phyloP scores from a whole-genome alignment of 805 yeast genomes.

The Isabelozyma heimii region DNA sequence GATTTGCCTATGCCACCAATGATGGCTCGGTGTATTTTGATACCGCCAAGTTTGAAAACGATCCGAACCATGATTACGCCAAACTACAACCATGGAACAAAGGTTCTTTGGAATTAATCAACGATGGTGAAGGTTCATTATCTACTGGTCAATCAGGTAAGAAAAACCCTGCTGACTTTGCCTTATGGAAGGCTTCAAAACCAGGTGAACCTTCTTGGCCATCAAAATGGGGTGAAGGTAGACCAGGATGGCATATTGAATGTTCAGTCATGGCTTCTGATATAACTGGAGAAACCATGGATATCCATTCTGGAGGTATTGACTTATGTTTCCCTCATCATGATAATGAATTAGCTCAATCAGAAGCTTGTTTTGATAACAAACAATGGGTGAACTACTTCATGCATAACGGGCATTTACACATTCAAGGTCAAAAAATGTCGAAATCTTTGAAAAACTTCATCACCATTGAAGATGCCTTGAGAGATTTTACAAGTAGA shows the following conservation, averaged over 20 bases:
- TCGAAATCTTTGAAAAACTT: constrained; percentile 92
- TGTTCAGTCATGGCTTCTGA: constrained; percentile 98
- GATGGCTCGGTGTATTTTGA: constrained; percentile 98
- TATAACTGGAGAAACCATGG: constrained; percentile 77
- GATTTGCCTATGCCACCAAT: constrained; percentile 76
- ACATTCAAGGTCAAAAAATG: constrained; percentile 98
- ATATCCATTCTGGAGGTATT: constrained; percentile 95
- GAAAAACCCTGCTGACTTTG: constrained; percentile 80
- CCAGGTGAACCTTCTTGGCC: constrained; percentile 97
- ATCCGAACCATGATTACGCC: constrained; percentile 79
- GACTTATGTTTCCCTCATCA: constrained; percentile 99
- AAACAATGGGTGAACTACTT: constrained; percentile 97
- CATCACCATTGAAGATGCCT: constrained; percentile 90
- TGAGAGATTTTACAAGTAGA: constrained; percentile 65
- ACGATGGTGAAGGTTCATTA: constrained; percentile 94
- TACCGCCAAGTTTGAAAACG: constrained; percentile 73
- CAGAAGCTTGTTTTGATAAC: constrained; percentile 88
- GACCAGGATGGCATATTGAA: constrained; percentile 99
- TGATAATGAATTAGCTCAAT: constrained; percentile 96
- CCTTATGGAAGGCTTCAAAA: constrained; percentile 93
- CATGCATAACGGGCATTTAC: constrained; percentile 95
- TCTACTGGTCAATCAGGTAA: constrained; percentile 55
- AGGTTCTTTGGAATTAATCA: constrained; percentile 78
- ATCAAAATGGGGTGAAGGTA: constrained; percentile 95
- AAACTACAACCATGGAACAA: constrained; percentile 98